Base-by-base conservation (phyloP, 2,329 filamentous ascomycete species). In the Tolypocladium ophioglossoides region DNA sequence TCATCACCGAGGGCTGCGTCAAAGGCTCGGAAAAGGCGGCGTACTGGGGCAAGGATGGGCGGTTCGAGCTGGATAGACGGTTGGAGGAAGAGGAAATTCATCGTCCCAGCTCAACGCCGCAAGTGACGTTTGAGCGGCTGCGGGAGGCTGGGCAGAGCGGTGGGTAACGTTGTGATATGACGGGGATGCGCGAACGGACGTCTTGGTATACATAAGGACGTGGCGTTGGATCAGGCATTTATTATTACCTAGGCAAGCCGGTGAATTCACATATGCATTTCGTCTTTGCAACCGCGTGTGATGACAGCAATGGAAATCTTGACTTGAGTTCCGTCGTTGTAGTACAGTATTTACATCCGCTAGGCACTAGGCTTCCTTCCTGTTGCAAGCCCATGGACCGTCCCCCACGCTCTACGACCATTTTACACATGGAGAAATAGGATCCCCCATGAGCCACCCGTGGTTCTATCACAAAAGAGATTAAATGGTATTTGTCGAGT, bases 1-100 rank as follows among this genome's bases (percentile, higher is more conserved):
- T 91, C 10, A 81, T 91, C 44, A 89, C 86, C 0, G 85, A 90
- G 64, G 78, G 74, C 2, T 86, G 85, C 35, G 85, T 87, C 1
- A 74, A 74, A 22, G 82, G 85, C 14, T 74, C 76, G 27, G 83
- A 84, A 61, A 82, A 78, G 68, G 74, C 75, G 1, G 70, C 70
- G 0, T 85, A 83, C 59, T 85, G 82, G 80, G 85, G 85, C 2
- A 85, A 88, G 57, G 87, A 87, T 16, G 81, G 88, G 1, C 74
- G 80, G 7, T 79, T 86, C 48, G 84, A 89, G 66, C 75, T 90
- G 57, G 85, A 89, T 63, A 77, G 84, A 49, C 78, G 83, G 20
- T 75, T 87, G 51, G 77, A 80, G 50, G 84, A 87, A 56, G 87
- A 89, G 63, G 79, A 83, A 50, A 54, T 69, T 20, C 57, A 63